phyloP scores from a whole-genome alignment of 75 land plant genomes.

The Sequoiadendron giganteum region DNA sequence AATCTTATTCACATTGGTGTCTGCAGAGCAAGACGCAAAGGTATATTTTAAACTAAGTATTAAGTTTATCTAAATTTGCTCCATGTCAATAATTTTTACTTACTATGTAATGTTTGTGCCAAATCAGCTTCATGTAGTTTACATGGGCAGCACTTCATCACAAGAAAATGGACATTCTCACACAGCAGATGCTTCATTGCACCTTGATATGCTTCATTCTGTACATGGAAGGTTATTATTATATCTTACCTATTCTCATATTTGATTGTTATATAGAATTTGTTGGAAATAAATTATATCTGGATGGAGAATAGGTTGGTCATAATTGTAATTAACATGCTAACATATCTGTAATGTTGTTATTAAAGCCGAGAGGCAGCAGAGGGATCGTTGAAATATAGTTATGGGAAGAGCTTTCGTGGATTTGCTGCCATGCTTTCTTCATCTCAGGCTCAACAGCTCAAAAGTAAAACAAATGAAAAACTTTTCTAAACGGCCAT shows the following conservation, averaged over 20 bases:
- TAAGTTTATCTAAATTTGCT: neutral
- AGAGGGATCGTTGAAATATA: constrained; percentile 18
- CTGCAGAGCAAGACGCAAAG: constrained; percentile 10
- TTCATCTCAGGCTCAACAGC: neutral
- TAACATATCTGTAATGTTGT: neutral
- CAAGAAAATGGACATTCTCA: neutral
- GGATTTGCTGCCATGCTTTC: constrained; percentile 39
- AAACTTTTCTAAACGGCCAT: neutral
- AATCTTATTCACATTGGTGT: neutral
- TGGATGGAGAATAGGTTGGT: neutral
- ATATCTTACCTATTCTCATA: neutral
- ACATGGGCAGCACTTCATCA: neutral
- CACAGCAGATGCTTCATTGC: neutral
- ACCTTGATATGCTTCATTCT: neutral
- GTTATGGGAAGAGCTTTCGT: constrained; percentile 34
- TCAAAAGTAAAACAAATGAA: constrained; percentile 3
- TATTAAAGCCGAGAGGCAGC: constrained; percentile 21
- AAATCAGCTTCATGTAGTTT: constrained; percentile 7
- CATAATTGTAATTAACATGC: neutral
- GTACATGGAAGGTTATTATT: neutral
- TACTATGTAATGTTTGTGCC: neutral
- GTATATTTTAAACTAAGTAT: neutral
- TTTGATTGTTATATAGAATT: neutral
- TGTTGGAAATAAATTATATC: no score
- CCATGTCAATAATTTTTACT: neutral